Percentiles rank a stretch among this genome's conserved stretches.
These are phyloP conservation scores for Chlorella variabilis DNA, from an alignment of 163 green algal genomes.

Conservation along the genomic window DNA sequence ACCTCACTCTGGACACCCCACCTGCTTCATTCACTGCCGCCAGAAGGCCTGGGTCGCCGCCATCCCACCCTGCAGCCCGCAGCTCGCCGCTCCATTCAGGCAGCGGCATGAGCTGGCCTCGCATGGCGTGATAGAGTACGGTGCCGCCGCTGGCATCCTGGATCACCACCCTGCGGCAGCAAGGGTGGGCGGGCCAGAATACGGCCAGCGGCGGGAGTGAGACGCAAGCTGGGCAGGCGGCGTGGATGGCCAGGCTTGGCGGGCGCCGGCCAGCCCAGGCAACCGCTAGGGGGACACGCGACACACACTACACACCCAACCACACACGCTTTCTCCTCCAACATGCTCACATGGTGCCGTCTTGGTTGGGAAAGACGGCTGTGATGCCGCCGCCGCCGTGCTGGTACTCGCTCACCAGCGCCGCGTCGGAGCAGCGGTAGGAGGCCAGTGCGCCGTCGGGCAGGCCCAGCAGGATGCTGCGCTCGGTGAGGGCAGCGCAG, in stretches of 20 bases:
- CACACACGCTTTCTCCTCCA: too few species aligned
- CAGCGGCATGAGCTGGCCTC: slow-evolving; percentile 59
- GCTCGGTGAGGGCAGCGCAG: slow-evolving; percentile 55
- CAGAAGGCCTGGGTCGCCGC: slow-evolving; percentile 60
- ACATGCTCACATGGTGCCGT: slow-evolving; percentile 45
- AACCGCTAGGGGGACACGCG: too few species aligned
- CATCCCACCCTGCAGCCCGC: slow-evolving; percentile 68
- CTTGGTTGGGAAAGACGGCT: slow-evolving; percentile 57
- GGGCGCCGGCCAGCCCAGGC: too few species aligned
- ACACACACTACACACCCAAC: not conserved
- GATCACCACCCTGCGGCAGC: slow-evolving; percentile 69
- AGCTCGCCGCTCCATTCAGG: slow-evolving; percentile 27
- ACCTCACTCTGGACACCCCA: not conserved
- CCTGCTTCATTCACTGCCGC: slow-evolving; percentile 45
- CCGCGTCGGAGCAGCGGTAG: slow-evolving; percentile 55
- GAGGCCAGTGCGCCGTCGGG: slow-evolving; percentile 59
- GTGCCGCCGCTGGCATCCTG: slow-evolving; percentile 56
- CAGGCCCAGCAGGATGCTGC: slow-evolving; percentile 54
- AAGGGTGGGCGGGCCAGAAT: not conserved
- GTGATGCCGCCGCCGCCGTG: slow-evolving; percentile 65
- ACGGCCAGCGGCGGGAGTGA: not conserved
- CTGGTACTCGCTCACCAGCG: slow-evolving; percentile 69
- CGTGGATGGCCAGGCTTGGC: too few species aligned
- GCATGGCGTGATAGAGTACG: slow-evolving; percentile 71
- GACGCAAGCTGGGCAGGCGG: too few species aligned